Evolutionary conservation across 2,329 filamentous ascomycete species (phyloP), one percentile per base, ranked within the genome.

Genomic region (Corniculantispora saksenae): DNA sequence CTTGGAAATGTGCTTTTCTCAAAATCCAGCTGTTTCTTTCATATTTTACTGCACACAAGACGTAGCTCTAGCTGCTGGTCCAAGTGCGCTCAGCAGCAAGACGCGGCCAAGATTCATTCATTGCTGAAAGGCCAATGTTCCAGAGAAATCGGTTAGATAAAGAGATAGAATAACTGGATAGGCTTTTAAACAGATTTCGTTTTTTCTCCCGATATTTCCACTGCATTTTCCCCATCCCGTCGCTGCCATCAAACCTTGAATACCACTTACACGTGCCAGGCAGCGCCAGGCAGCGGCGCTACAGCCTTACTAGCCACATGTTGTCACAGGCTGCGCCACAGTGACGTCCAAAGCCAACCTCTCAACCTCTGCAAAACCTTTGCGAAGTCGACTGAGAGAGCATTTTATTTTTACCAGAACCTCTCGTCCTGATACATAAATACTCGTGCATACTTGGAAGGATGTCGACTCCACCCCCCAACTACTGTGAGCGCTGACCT

Each of bases 401-500:
- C 58, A 51, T 3, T 54, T 1, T 23, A 25, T 45, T 10, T 8
- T n/a, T n/a, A n/a, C n/a, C n/a, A n/a, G n/a, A 17, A 55, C n/a
- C 32, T 55, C 27, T 5, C n/a, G 23, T 19, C n/a, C 3, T 3
- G 3, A 9, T 21, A 53, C 25, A 29, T 8, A 53, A 10, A 40
- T n/a, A 12, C 13, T 2, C 3, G 4, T n/a, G 8, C 12, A 40
- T 13, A 53, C 2, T 45, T 35, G 55, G 70, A 66, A 5, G 73
- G 69, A 59, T 70, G 51, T 67, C 73, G 54, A 75, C 73, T 50
- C 69, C 79, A 8, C 82, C 81, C 45, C 80, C 83, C 21, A 81
- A 86, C 69, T 86, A 86, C 71, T 86, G 84, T 85, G 76, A 69
- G 81, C 72, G 38, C 25, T 19, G 29, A 15, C 19, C 32, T 43